Percentiles rank a stretch among this genome's conserved stretches.
These are phyloP conservation scores for Agrocybe praecox DNA, from an alignment of 768 basidiomycete genomes.

Conservation along the genomic window DNA sequence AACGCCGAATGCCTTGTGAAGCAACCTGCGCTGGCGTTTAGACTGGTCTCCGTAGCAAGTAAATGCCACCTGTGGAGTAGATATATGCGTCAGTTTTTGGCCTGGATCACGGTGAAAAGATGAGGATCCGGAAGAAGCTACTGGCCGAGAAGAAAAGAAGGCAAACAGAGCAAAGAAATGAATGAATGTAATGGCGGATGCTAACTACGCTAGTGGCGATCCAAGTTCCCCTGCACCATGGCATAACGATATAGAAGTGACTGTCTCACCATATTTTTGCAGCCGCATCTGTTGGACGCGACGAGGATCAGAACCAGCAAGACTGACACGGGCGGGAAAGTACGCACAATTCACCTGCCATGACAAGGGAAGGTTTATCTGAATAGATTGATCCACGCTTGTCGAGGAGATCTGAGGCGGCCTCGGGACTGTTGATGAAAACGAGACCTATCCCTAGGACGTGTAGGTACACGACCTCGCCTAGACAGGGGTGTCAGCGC, in stretches of 20 bases:
- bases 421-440: slow-evolving; percentile 65
- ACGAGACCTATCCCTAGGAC: slow-evolving; percentile 68
- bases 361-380: slow-evolving; percentile 70
- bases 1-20: slow-evolving; percentile 63
- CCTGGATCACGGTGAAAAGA: neutral
- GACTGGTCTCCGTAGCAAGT: slow-evolving; percentile 64
- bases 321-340: neutral
- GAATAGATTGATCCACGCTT: slow-evolving; percentile 73
- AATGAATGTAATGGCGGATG: slow-evolving; percentile 2
- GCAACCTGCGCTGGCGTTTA: slow-evolving; percentile 66
- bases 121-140: neutral
- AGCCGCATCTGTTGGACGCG: slow-evolving; percentile 47
- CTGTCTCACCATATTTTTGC: slow-evolving; percentile 61
- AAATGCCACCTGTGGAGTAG: slow-evolving; percentile 53
- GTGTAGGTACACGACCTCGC: slow-evolving; percentile 66
- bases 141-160: slow-evolving; percentile 1
- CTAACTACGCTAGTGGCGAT: slow-evolving; percentile 7
- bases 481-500: slow-evolving; percentile 33
- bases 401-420: slow-evolving; percentile 65
- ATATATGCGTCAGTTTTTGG: neutral
- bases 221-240: slow-evolving; percentile 1
- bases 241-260: slow-evolving; percentile 1
- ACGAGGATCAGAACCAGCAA: slow-evolving; percentile 11
- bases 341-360: slow-evolving; percentile 72
- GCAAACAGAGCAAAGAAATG: slow-evolving; percentile 2